phyloP scores from a whole-genome alignment of 2,329 filamentous ascomycete species.

The Lasiodiplodia citricola region DNA sequence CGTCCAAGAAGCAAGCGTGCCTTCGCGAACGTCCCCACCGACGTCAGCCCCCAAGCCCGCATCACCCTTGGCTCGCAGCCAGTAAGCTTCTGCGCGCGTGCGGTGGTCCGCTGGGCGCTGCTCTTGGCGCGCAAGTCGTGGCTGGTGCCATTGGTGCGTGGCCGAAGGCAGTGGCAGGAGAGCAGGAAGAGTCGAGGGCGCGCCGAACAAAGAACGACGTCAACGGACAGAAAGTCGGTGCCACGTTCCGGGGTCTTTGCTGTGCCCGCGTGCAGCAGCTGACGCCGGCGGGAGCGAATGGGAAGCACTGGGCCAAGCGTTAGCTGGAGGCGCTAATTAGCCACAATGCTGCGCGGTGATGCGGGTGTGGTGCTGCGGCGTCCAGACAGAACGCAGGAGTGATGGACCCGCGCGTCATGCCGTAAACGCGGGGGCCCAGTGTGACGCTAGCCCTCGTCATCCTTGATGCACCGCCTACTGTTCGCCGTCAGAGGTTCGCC shows the following conservation, averaged over 20 bases:
- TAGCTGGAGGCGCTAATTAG: not conserved
- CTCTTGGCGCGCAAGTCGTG: not conserved
- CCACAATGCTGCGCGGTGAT: constrained; percentile 11
- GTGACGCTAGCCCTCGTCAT: constrained; percentile 12
- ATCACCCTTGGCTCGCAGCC: constrained; percentile 9
- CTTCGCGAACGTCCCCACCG: not conserved
- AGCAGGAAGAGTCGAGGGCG: not conserved
- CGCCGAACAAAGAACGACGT: constrained; percentile 21
- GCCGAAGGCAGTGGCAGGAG: not conserved
- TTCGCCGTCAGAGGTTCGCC: constrained; percentile 1
- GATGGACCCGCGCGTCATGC: constrained; percentile 6
- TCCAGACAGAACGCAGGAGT: not conserved
- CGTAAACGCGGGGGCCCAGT: not conserved
- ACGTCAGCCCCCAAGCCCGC: not conserved
- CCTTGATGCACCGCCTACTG: not conserved
- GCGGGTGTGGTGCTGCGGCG: constrained; percentile 13
- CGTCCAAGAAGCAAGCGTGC: not conserved
- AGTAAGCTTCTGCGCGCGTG: constrained; percentile 11
- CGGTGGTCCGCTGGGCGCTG: not conserved
- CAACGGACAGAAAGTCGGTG: constrained; percentile 2
- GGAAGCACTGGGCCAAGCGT: not conserved
- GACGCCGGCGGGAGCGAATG: constrained; percentile 1
- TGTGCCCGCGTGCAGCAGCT: constrained; percentile 16
- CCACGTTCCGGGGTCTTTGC: not conserved
- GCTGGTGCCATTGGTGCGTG: not conserved